Evolutionary conservation across 306 rosid species (phyloP), one percentile per base, ranked within the genome.

Genomic region (Pyrus bretschneideri): DNA sequence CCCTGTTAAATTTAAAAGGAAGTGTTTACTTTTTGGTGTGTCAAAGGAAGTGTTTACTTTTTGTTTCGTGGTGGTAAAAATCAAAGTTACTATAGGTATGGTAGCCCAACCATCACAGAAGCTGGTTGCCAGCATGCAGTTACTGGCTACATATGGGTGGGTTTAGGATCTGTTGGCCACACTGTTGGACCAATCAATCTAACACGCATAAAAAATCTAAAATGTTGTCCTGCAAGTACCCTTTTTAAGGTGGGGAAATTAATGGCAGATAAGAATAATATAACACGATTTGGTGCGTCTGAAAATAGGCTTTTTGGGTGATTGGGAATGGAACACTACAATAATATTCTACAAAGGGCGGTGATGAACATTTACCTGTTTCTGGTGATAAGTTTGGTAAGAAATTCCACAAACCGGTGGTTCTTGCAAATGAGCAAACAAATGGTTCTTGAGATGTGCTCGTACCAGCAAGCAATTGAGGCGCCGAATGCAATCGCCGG

Each of bases 381-480:
- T 85, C 94, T 79, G 11, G 98, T 87, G 77, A 96, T 3, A 51
- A 92, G 84, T 86, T 85, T 91, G 88, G 95, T 68, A 55, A 92
- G 87, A 85, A 88, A 96, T 76, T 92, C 91, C 86, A 96, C 84
- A 7, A 89, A 23, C 8, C 98, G 96, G 76, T 96, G 99, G 81
- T 96, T 92, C 86, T 89, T 96, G 89, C 97, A 92, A 15, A 96
- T 88, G 46, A 96, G 79, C 38, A 96, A 85, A 82, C 99, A 96
- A 75, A 91, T 79, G 6, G 96, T 79, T 60, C 99, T 33, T 13
- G 93, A 84, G 61, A 96, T 96, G 69, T 96, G 99, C 78, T 96
- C 99, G 35, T 96, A 96, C 97, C 97, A 92, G 77, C 97, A 96
- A 17, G 89, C 96, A 46, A 92, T 82, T 1, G 99, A 92, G 30